Percentiles rank a stretch among this genome's conserved stretches.
These are phyloP conservation scores for Vitis hybrid DNA, from an alignment of 177 flowering plant species.

Conservation along the genomic window DNA sequence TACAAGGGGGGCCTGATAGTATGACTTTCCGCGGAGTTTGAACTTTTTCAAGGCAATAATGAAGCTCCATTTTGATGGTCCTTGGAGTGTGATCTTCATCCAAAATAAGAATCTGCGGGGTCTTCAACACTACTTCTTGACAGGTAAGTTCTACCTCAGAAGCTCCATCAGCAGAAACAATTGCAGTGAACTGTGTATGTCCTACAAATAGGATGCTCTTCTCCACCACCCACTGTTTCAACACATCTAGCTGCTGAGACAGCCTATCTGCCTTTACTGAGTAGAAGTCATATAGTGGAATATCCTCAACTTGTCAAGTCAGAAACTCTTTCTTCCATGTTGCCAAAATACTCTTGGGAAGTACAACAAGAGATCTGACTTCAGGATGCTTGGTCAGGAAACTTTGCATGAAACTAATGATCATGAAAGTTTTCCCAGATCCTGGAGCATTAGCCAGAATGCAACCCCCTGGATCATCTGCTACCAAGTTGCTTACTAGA, in stretches of 20 bases:
- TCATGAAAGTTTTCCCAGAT: slow-evolving; percentile 93
- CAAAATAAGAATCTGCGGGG: slow-evolving; percentile 72
- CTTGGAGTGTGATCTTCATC: slow-evolving; percentile 98
- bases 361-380: slow-evolving; percentile 75
- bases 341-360: slow-evolving; percentile 74
- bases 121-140: slow-evolving; percentile 57
- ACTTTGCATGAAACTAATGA: slow-evolving; percentile 87
- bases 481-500: slow-evolving; percentile 56
- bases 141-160: slow-evolving; percentile 37
- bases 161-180: slow-evolving; percentile 43
- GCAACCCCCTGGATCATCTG: slow-evolving; percentile 82
- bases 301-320: slow-evolving; percentile 80
- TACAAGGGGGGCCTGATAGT: slow-evolving; percentile 90
- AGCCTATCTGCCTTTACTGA: slow-evolving; percentile 65
- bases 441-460: slow-evolving; percentile 98
- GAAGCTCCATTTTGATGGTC: slow-evolving; percentile 67
- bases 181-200: slow-evolving; percentile 74
- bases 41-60: slow-evolving; percentile 64
- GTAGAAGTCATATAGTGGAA: slow-evolving; percentile 75
- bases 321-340: slow-evolving; percentile 86
- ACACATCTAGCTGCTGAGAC: slow-evolving; percentile 61
- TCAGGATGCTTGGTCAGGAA: slow-evolving; percentile 74
- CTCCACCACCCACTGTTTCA: slow-evolving; percentile 63
- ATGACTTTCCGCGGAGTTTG: slow-evolving; percentile 76
- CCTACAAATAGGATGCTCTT: slow-evolving; percentile 78